Evolutionary conservation across 768 basidiomycete species (phyloP), one percentile per base, ranked within the genome.

Genomic region (Collybia nuda): DNA sequence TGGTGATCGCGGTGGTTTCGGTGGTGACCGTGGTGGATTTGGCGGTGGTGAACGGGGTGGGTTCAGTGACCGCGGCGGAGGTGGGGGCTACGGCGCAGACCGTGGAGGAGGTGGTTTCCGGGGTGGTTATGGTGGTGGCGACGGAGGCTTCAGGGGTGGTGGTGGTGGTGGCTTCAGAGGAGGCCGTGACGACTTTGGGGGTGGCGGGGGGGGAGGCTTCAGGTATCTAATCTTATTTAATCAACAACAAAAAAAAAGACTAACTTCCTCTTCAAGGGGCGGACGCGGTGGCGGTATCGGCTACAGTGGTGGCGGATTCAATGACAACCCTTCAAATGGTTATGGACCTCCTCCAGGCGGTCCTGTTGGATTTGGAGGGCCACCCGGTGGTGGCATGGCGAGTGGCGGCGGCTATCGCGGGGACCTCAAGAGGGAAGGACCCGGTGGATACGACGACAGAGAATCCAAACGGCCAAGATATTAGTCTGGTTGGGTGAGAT

Each of bases 391-490:
- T 21, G 65, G 65, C 18, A 73, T 73, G 49, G 67, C 69, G 55
- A 72, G 74, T 24, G 79, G 79, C 48, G 80, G 81, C 60, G 82
- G 82, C 47, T 82, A 78, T 67, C 82, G 85, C 54, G 79, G 80
- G 32, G 86, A 86, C 63, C 84, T 89, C 73, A 90, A 90, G 70
- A 82, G 89, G 56, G 85, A 86, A 63, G 82, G 80, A 58, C 78
- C 85, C 47, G 84, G 85, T 72, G 85, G 85, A 68, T 88, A 79
- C 68, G 90, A 92, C 63, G 90, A 92, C 67, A 81, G 90, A 57
- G 90, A 91, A 57, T 61, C 77, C 28, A 93, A 93, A 71, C 86
- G 90, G 63, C 84, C 86, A 62, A 81, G 90, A 63, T 90, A 88
- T 70, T 92, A 82, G 78, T 57, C 29, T 55, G 47, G 6, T 26